Percentiles rank a stretch among this genome's conserved stretches.
These are phyloP conservation scores for Chlamydomonas schloesseri DNA, from an alignment of 139 green algal genomes.

Conservation along the genomic window DNA sequence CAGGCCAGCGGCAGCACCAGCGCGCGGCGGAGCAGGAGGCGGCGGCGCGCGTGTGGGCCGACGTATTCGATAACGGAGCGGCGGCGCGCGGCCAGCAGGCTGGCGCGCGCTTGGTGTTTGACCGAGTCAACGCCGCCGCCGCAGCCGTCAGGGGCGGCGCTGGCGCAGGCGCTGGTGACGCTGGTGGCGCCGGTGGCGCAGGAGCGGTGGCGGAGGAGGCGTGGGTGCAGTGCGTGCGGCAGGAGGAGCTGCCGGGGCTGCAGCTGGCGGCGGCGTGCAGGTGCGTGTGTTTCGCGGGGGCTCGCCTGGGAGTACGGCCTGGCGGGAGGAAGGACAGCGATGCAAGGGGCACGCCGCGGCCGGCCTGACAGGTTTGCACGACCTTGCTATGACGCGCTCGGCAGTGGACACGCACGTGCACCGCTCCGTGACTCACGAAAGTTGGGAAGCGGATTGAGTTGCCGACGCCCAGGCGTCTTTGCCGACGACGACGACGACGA, in stretches of 20 bases:
- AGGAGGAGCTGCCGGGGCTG: slow-evolving; percentile 13
- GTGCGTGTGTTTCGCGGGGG: too few relatives aligned
- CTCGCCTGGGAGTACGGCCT: too few relatives aligned
- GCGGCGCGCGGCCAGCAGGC: background rate
- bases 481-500: background rate
- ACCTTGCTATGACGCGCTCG: too few relatives aligned
- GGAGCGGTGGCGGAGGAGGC: background rate
- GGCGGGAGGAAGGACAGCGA: background rate
- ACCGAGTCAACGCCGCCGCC: background rate
- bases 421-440: too few relatives aligned
- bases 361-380: background rate
- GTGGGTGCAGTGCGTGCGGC: background rate
- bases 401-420: too few relatives aligned
- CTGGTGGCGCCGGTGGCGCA: background rate
- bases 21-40: background rate
- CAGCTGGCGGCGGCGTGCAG: slow-evolving; percentile 16
- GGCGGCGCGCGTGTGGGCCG: background rate
- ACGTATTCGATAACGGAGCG: background rate
- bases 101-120: background rate
- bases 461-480: background rate
- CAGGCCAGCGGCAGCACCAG: background rate
- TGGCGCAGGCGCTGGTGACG: too few relatives aligned
- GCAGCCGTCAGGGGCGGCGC: background rate
- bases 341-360: background rate
- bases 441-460: too few relatives aligned